Evolutionary conservation across 1,284 basidiomycete species (phyloP), one percentile per base, ranked within the genome.

Genomic region (Melampsora americana): DNA sequence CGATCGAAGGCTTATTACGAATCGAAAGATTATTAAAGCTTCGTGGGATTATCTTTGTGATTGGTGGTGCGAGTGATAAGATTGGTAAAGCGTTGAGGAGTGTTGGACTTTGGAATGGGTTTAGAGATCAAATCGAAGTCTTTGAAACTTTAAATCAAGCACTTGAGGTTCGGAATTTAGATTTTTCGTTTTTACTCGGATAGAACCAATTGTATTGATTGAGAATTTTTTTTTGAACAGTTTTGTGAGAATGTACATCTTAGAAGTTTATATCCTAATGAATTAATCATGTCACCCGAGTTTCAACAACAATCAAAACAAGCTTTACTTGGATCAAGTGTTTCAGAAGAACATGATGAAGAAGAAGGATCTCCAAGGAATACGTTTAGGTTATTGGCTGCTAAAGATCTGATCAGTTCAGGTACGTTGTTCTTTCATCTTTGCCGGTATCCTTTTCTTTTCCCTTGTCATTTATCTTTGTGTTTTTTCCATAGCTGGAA

Each of bases 1-100:
- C 94, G 0, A 93, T 95, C 1, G 95, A 99, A 81, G 94, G 95
- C 0, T 94, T 98, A 80, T 90, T 97, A 66, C 88, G 95, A 28
- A 87, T 98, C 30, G 93, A 96, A 80, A 86, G 95, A 14, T 82
- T 98, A 20, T 85, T 98, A 28, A 85, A 87, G 14, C 87, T 88
- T 14, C 92, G 91, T 80, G 87, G 87, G 16, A 90, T 98, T 59
- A 87, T 90, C 0, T 86, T 99, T 30, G 92, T 98, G 20, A 88
- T 98, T 77, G 98, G 94, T 82, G 95, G 96, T 0, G 88, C 88
- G 0, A 81, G 86, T 0, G 35, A 71, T 23, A 42, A 61, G 48
- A 87, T 93, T 0, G 89, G 89, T 0, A 87, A 87, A 50, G 91
- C 93, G 0, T 82, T 97, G 74, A 83, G 86, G 66, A 90, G 86